Evolutionary conservation across 208 protist genomes (phyloP).

Genomic region (Wallacemonas sp.): DNA sequence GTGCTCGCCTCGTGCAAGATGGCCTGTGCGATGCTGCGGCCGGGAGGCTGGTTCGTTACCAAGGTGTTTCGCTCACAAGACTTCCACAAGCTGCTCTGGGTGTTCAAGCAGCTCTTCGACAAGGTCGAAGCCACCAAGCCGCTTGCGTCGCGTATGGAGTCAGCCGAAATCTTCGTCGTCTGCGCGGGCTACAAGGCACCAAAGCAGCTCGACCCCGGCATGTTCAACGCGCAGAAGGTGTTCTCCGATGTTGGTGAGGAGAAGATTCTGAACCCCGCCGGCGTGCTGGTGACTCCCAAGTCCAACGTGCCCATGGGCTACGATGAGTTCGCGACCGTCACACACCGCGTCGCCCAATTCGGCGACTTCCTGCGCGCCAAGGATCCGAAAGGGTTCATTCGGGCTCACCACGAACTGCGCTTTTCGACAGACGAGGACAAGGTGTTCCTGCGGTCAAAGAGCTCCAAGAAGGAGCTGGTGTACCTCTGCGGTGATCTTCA

Average conservation of each 20-base stretch:
- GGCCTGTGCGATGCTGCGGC: constrained; percentile 93
- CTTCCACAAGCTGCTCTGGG: constrained; percentile 98
- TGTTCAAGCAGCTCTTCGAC: constrained; percentile 98
- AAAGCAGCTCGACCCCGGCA: constrained; percentile 94
- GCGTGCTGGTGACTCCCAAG: constrained; percentile 67
- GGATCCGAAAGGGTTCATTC: constrained; percentile 90
- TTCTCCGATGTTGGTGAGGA: constrained; percentile 94
- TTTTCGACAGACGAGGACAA: constrained; percentile 88
- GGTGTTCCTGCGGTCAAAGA: constrained; percentile 65
- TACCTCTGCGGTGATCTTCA: constrained; percentile 92
- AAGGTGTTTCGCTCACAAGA: constrained; percentile 99
- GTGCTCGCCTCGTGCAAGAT: constrained; percentile 95
- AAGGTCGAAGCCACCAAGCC: constrained; percentile 99
- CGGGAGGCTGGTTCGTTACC: constrained; percentile 97
- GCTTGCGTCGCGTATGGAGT: constrained; percentile 95
- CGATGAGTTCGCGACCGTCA: constrained; percentile 86
- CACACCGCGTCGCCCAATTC: constrained; percentile 75
- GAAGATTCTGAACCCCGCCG: constrained; percentile 74
- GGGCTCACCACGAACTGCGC: constrained; percentile 84
- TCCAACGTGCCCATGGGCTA: constrained; percentile 88
- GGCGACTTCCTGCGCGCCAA: constrained; percentile 89
- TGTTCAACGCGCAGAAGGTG: constrained; percentile 96
- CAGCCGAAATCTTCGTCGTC: constrained; percentile 99
- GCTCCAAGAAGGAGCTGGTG: constrained; percentile 92
- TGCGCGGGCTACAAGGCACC: constrained; percentile 97